Evolutionary conservation across 176 grass and related monocot species (phyloP), one percentile per base, ranked within the genome.

Genomic region (Thalia dealbata): DNA sequence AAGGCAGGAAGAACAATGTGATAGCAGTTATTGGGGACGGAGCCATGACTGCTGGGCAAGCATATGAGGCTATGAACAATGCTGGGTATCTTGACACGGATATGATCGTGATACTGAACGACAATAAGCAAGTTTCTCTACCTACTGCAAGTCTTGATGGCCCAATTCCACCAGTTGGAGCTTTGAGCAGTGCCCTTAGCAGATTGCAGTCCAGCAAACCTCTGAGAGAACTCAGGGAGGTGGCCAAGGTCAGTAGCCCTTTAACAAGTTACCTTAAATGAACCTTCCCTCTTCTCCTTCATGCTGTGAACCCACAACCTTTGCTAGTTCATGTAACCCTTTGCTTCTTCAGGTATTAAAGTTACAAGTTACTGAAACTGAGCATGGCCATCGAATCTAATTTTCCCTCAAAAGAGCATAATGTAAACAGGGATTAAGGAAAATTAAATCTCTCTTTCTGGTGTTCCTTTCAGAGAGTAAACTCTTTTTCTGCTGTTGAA

Each of bases 61-160:
- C 95, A n/a, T 99, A 99, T 60, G 95, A 99, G 76, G 95, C 95
- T 32, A 99, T 99, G 95, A 99, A 99, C 79, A 93, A 99, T 82
- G 95, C 95, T 21, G 95, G 95, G 3, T 99, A 99, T 79, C 82
- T 99, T 7, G 95, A 99, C 79, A 91, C 95, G 3, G 95, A 99
- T 67, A 99, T 99, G 95, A 99, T 99, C 76, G 95, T 99, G 44
- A 88, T 99, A 62, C 82, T 99, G 48, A 99, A 99, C 80, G 95
- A 99, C 76, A 99, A 99, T 70, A 99, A 99, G 82, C 95, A 99
- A 75, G 95, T 99, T 73, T 93, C 90, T 27, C 87, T 99, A 70
- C 95, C 95, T 29, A 99, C 95, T 74, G 95, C 95, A 6, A 93
- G 76, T 29, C 95, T 99, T 48, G 90, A 99, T 72, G 95, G 95